A percentile compares a stretch with the other conserved stretches of the same genome.
phyloP scores from a whole-genome alignment of 2,329 filamentous ascomycete species.

The Trichoderma arundinaceum region DNA sequence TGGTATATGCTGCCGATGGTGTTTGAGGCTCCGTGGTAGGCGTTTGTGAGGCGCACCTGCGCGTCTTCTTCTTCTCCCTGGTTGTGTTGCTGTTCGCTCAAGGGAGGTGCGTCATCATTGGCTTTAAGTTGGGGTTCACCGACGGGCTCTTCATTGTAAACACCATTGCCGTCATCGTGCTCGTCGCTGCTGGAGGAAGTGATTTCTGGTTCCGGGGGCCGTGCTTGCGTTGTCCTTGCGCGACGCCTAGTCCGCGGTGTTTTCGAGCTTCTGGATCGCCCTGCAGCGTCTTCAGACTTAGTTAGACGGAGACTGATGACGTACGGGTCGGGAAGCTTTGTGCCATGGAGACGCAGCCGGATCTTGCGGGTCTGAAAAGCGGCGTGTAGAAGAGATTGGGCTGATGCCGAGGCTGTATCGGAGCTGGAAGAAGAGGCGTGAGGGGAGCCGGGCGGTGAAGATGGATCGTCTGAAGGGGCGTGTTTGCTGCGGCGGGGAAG shows the following conservation, averaged over 20 bases:
- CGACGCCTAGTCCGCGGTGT: slow-evolving; percentile 32
- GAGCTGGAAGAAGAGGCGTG: slow-evolving; percentile 34
- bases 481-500: slow-evolving; percentile 51
- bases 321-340: slow-evolving; percentile 58
- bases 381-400: slow-evolving; percentile 55
- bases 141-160: slow-evolving; percentile 32
- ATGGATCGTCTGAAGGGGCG: slow-evolving; percentile 41
- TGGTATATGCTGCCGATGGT: slow-evolving; percentile 71
- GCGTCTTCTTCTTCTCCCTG: slow-evolving; percentile 52
- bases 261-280: slow-evolving; percentile 37
- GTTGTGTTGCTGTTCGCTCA: slow-evolving; percentile 51
- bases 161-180: slow-evolving; percentile 30
- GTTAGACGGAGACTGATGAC: slow-evolving; percentile 61
- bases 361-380: slow-evolving; percentile 64
- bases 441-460: slow-evolving; percentile 39
- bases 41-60: slow-evolving; percentile 64
- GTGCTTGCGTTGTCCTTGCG: slow-evolving; percentile 1
- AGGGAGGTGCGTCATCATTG: slow-evolving; percentile 40
- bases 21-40: slow-evolving; percentile 69
- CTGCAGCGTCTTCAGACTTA: slow-evolving; percentile 48
- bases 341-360: slow-evolving; percentile 59
- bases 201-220: slow-evolving; percentile 36
- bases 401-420: slow-evolving; percentile 38
- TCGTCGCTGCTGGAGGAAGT: slow-evolving; percentile 33
- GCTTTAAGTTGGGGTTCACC: slow-evolving; percentile 31